Base-by-base conservation (phyloP, 2,329 filamentous ascomycete genomes). In the Cercospora berteroae region DNA sequence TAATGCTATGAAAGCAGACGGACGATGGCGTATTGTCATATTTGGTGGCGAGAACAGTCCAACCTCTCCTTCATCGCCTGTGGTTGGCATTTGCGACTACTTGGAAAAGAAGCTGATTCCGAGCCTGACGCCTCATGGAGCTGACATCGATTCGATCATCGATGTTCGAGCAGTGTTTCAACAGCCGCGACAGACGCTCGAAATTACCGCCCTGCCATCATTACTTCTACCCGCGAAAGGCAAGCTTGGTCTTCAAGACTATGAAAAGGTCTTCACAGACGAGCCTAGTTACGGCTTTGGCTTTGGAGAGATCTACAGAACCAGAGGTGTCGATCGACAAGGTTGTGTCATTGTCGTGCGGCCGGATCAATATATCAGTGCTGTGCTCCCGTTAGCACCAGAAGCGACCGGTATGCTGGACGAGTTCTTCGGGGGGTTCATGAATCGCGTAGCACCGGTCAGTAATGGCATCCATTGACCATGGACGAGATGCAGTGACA, bases 301-400 rank as follows among this genome's bases (percentile, higher is more conserved):
- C 0, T 71, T 68, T 68, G 74, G 74, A 3, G 76, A 82, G 64
- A 79, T 82, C 23, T 85, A 90, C 72, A 79, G 83, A 65, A 82
- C 82, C 3, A 89, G 88, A 66, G 89, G 88, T 0, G 80, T 92
- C 1, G 82, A 87, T 70, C 75, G 71, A 18, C 79, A 84, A 20
- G 89, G 89, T 0, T 87, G 86, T 68, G 78, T 88, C 4, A 84
- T 90, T 0, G 79, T 89, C 1, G 80, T 88, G 1, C 78, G 90
- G 59, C 90, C 90, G 2, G 90, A 92, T 79, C 88, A 90, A 74
- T 88, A 92, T 77, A 84, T 91, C 44, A 74, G 72, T 67, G 75
- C 72, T 63, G 73, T 79, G 8, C 58, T 76, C 61, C 76, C 76
- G 10, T 58, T 79, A 29, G 67, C 65, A 25, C 67, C 71, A 29